These are phyloP conservation scores for Globisporangium heterothallicum DNA, from an alignment of 352 stramenopile genomes.

Conservation along the genomic window DNA sequence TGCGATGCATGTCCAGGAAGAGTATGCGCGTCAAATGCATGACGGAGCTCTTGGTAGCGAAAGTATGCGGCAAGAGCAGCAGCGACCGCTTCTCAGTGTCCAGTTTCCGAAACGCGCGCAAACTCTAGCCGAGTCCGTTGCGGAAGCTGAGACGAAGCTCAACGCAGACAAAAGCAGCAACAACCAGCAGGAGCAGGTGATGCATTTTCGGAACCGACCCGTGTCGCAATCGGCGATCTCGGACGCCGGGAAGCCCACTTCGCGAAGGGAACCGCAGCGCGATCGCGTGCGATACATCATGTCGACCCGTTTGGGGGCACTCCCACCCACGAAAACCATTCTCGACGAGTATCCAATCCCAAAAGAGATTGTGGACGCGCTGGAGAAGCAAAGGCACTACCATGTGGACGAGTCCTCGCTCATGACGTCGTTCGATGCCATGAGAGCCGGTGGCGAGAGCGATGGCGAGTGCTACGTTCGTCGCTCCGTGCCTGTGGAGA, in stretches of 20 bases:
- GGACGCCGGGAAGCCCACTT: conserved; percentile 26
- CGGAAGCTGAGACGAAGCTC: conserved; percentile 22
- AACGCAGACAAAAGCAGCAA: neutral
- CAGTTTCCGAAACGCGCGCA: conserved; percentile 23
- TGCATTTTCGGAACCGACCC: conserved; percentile 49
- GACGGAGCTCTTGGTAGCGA: neutral
- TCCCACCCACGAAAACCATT: conserved; percentile 57
- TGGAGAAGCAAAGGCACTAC: conserved; percentile 60
- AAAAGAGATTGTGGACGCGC: conserved; percentile 56
- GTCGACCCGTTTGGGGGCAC: conserved; percentile 41
- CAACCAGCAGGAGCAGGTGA: conserved; percentile 30
- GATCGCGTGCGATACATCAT: conserved; percentile 70
- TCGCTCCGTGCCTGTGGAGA: conserved; percentile 52
- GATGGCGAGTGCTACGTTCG: conserved; percentile 62
- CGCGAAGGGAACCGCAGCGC: conserved; percentile 26
- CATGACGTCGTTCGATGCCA: conserved; percentile 50
- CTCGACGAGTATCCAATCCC: conserved; percentile 71
- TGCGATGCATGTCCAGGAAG: conserved; percentile 2
- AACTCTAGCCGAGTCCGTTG: conserved; percentile 24
- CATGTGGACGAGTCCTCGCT: conserved; percentile 58
- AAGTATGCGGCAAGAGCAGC: neutral
- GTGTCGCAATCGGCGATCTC: conserved; percentile 29
- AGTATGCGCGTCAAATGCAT: neutral
- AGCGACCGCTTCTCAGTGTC: conserved; percentile 13
- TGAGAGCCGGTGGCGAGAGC: conserved; percentile 9